A percentile compares a stretch with the other conserved stretches of the same genome.
phyloP scores from a whole-genome alignment of 2,329 filamentous ascomycete species.

The Alternaria arbusti region DNA sequence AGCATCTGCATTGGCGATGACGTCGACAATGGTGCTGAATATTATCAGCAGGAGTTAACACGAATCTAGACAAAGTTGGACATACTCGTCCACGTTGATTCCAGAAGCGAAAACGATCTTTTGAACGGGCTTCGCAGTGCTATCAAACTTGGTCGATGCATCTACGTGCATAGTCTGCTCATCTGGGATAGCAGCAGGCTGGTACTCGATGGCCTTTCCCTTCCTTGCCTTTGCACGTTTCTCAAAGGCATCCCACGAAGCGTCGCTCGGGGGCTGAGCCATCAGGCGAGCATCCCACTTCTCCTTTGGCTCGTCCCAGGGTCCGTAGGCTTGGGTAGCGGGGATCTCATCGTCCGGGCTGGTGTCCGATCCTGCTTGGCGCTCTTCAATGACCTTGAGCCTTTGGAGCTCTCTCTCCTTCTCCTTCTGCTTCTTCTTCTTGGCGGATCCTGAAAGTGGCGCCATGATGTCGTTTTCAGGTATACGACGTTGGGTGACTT shows the following conservation, averaged over 20 bases:
- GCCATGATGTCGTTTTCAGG: not conserved
- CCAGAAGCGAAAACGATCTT: not conserved
- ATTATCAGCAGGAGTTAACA: not conserved
- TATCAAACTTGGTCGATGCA: conserved; percentile 3
- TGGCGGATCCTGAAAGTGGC: not conserved
- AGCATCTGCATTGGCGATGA: conserved; percentile 5
- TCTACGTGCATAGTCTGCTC: conserved; percentile 2
- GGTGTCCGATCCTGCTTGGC: conserved; percentile 1
- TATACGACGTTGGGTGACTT: not conserved
- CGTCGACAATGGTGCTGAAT: not conserved
- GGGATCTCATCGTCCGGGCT: conserved; percentile 1
- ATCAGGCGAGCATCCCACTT: conserved; percentile 1
- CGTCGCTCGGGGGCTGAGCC: not conserved
- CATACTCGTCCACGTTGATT: conserved; percentile 3
- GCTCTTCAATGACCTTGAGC: conserved; percentile 3
- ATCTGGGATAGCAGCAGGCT: not conserved
- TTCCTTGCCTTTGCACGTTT: conserved; percentile 2
- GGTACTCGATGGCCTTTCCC: not conserved
- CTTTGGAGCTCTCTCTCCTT: conserved; percentile 2
- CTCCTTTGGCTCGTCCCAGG: not conserved
- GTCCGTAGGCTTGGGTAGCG: not conserved
- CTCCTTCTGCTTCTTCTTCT: conserved; percentile 3
- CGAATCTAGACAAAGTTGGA: not conserved
- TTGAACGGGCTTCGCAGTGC: conserved; percentile 2
- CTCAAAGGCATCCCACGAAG: not conserved